Base-by-base conservation (phyloP, 768 basidiomycete species). In the Macrocybe gigantea region DNA sequence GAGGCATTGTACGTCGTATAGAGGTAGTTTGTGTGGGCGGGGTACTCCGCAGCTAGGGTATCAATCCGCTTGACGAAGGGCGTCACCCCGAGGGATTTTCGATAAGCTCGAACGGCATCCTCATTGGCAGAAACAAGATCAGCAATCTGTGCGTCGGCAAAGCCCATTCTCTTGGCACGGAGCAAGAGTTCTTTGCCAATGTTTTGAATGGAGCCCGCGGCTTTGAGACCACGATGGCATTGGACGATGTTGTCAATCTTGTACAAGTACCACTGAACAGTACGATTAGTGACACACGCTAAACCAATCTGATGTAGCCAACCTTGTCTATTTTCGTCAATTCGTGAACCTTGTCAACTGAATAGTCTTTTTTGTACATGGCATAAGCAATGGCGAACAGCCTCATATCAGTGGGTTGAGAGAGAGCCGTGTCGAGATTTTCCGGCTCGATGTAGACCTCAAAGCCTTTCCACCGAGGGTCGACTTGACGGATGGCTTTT, bases 61-160 rank as follows among this genome's bases (percentile, higher is more conserved):
- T 99, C 96, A 67, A 99, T 98, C 55, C 94, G 90, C 70, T 99
- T 99, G 64, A 99, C 96, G 67, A 93, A 98, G 34, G 96, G 96
- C 5, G 87, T 95, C 59, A 99, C 82, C 38, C 85, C 82, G 55
- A 89, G 73, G 3, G 82, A 78, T 71, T 98, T 98, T 55, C 96
- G 84, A 63, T 85, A 76, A 0, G 82, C 80, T 49, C 96, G 92
- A 42, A 96, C 87, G 13, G 71, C 66, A 47, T 82, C 83, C 66
- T 97, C 94, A 10, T 77, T 79, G 12, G 82, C 76, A 35, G 73
- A 72, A 52, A 92, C 65, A 35, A 97, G 76, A 51, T 88, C 84
- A 13, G 91, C 85, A 53, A 99, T 94, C 64, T 99, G 96, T 6
- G 74, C 56, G 63, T 99, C 96, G 5, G 94, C 85, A 70, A 98